Conservation (phyloP, 306 rosid species). For the Mimosa bimucronata region DNA sequence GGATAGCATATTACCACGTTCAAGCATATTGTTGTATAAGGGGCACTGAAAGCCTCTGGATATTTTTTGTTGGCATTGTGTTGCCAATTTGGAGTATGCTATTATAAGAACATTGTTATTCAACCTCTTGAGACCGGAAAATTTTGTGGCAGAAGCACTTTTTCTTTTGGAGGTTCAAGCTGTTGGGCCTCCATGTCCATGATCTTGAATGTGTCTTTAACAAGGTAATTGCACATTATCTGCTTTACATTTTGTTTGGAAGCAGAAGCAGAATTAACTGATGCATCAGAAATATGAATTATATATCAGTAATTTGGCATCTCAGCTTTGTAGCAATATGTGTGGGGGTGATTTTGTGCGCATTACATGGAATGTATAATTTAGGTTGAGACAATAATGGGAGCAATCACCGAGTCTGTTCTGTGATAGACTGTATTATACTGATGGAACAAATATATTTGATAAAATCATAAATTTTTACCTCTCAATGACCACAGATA, state of each 20-base stretch:
- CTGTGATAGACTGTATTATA: background rate
- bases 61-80: constrained; percentile 33
- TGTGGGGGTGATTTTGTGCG: background rate
- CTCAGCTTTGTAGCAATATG: background rate
- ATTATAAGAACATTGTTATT: constrained; percentile 37
- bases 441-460: background rate
- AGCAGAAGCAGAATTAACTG: background rate
- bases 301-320: background rate
- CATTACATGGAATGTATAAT: constrained; percentile 6
- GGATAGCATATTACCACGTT: constrained; percentile 48
- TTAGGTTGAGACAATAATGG: background rate
- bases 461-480: background rate
- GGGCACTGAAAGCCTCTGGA: constrained; percentile 36
- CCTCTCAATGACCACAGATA: background rate
- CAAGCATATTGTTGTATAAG: constrained; percentile 21
- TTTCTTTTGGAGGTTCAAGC: constrained; percentile 50
- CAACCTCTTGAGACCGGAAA: constrained; percentile 47
- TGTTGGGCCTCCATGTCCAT: constrained; percentile 42
- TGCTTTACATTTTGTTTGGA: constrained; percentile 27
- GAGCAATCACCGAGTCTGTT: background rate
- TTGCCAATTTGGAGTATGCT: constrained; percentile 45
- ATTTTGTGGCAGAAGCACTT: constrained; percentile 46
- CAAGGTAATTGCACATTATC: constrained; percentile 56
- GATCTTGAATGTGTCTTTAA: constrained; percentile 44
- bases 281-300: constrained; percentile 28